Evolutionary conservation across 2,329 filamentous ascomycete genomes (phyloP).

Genomic region (Neophaeococcomyces mojaviensis): DNA sequence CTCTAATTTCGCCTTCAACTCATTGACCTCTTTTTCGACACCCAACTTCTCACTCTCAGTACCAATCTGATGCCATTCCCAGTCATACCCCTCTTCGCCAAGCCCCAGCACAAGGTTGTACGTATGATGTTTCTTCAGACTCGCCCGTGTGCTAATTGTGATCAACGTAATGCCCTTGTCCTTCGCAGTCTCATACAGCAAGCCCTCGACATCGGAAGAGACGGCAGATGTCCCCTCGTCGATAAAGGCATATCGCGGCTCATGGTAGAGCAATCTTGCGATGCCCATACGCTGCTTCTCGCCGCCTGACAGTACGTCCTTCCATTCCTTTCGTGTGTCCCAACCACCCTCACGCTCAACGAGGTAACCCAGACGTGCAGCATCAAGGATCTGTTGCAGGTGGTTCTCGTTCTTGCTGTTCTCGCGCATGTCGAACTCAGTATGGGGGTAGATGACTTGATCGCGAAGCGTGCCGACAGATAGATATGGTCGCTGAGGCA

Average conservation of each 20-base stretch:
- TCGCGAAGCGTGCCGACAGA: constrained; percentile 88
- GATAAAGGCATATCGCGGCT: constrained; percentile 87
- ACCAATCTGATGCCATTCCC: constrained; percentile 90
- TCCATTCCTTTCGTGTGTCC: constrained; percentile 97
- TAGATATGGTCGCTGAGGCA: constrained; percentile 88
- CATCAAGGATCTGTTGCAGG: constrained; percentile 69
- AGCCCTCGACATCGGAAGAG: constrained; percentile 84
- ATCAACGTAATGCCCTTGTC: constrained; percentile 90
- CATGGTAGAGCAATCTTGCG: constrained; percentile 84
- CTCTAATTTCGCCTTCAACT: constrained; percentile 69
- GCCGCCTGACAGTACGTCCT: constrained; percentile 91
- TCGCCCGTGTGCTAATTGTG: constrained; percentile 89
- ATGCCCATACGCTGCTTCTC: constrained; percentile 96
- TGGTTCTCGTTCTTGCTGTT: constrained; percentile 70
- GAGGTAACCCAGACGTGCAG: constrained; percentile 79
- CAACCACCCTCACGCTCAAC: constrained; percentile 89
- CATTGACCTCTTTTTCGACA: constrained; percentile 82
- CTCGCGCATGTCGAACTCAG: constrained; percentile 85
- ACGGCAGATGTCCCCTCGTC: constrained; percentile 95
- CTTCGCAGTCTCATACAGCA: constrained; percentile 89
- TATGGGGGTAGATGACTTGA: constrained; percentile 96
- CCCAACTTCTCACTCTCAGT: constrained; percentile 88
- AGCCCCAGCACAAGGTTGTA: constrained; percentile 80
- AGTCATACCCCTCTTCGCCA: constrained; percentile 73
- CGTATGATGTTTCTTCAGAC: constrained; percentile 90